Base-by-base conservation (phyloP, 371 early-diverging fungal genomes). In the Saksenaea oblongispora region DNA sequence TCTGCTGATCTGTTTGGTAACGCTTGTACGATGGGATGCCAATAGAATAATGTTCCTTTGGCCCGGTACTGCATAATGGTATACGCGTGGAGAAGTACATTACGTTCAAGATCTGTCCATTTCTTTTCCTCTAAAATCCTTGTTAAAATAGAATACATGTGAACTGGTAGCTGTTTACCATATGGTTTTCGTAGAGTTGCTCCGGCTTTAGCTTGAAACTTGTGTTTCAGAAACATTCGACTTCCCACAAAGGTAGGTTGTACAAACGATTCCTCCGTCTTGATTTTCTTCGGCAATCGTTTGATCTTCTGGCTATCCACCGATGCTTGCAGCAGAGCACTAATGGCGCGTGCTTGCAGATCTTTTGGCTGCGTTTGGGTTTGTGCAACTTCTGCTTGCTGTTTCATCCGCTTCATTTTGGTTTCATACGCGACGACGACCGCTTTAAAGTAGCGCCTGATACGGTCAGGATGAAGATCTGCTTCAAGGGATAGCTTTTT, bases 21-120 rank as follows among this genome's bases (percentile, higher is more conserved):
- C 31, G 58, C 61, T 36, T 61, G 62, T n/a, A 42, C n/a, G 34
- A 65, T 59, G 0, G 69, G 69, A 14, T 51, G 37, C 69, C 69
- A 69, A 28, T 34, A 39, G 34, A 64, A 44, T 26, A 24, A n/a
- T 13, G 51, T 57, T 10, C 36, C 27, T 9, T 56, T 22, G 2
- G 58, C 31, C 15, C 70, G 66, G 22, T 65, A 56, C 5, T 57
- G 56, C 63, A 66, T 62, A 26, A 70, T 70, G 2, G 56, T 53
- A 51, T 53, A 56, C 5, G 63, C 60, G 47, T 70, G 54, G n/a
- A 66, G 8, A 4, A 70, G 31, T 14, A 59, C 58, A 28, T 57
- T 36, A 11, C 56, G 27, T 15, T 65, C 65, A 2, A 54, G 37
- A 37, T 65, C 41, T 9, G 22, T 18, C 65, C 65, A 64, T 22